A percentile compares a stretch with the other conserved stretches of the same genome.
These are phyloP conservation scores for Mortierella sp. DNA, from an alignment of 371 early-diverging fungal species.

Conservation along the genomic window DNA sequence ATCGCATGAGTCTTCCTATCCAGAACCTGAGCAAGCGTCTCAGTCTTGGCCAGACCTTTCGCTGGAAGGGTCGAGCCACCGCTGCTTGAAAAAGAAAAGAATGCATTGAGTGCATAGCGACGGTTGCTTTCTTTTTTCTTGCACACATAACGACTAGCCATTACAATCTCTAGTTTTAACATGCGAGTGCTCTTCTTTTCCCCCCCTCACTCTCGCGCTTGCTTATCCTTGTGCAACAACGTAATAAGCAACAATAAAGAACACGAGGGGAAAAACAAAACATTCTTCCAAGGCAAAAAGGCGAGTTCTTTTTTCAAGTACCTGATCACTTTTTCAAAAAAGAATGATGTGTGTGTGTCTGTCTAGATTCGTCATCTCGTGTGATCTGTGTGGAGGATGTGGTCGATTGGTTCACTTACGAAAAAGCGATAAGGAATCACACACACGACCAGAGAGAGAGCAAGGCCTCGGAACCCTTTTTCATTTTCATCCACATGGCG, in stretches of 20 bases:
- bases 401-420: background rate
- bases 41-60: slow-evolving; percentile 31
- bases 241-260: background rate
- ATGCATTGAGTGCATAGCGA: background rate
- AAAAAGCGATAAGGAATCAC: background rate
- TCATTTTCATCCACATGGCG: slow-evolving; percentile 9
- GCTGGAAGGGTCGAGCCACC: slow-evolving; percentile 31
- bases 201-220: no score
- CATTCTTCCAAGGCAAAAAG: background rate
- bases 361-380: background rate
- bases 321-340: background rate
- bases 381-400: background rate
- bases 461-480: background rate
- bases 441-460: background rate
- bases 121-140: background rate
- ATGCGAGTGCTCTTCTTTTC: background rate
- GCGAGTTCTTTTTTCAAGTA: background rate
- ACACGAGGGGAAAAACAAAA: background rate
- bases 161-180: background rate
- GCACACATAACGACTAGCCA: background rate
- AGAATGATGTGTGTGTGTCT: no score
- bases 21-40: slow-evolving; percentile 39
- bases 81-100: slow-evolving; percentile 1
- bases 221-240: background rate
- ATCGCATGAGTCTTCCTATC: slow-evolving; percentile 51